Percentiles rank a stretch among this genome's conserved stretches.
These are phyloP conservation scores for Ophiosphaerella narmari DNA, from an alignment of 2,329 filamentous ascomycete genomes.

Conservation along the genomic window DNA sequence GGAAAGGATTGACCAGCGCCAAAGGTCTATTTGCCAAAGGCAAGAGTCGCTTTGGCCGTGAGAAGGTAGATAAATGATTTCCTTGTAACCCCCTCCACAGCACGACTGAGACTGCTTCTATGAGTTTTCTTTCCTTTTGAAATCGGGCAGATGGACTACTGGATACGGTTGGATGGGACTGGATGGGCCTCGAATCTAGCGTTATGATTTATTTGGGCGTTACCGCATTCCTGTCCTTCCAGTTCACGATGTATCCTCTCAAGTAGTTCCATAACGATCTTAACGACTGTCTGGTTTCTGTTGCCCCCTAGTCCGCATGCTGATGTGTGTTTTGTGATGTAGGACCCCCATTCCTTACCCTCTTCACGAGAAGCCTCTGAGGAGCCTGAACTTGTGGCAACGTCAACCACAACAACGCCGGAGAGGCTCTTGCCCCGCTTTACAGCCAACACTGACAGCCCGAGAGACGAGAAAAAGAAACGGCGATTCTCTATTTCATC, in stretches of 20 bases:
- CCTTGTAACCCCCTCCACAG: slow-evolving; percentile 30
- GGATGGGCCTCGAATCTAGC: slow-evolving; percentile 19
- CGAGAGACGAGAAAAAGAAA: slow-evolving; percentile 32
- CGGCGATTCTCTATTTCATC: slow-evolving; percentile 40
- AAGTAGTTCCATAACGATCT: slow-evolving; percentile 33
- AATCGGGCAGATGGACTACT: slow-evolving; percentile 16
- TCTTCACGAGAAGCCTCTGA: slow-evolving; percentile 38
- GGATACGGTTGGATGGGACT: slow-evolving; percentile 13
- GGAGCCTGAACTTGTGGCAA: slow-evolving; percentile 33
- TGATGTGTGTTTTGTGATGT: slow-evolving; percentile 44
- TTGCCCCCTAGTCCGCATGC: slow-evolving; percentile 28
- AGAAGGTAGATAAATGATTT: slow-evolving; percentile 86
- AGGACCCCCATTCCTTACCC: slow-evolving; percentile 27
- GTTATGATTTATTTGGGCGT: slow-evolving; percentile 23
- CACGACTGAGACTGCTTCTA: slow-evolving; percentile 15
- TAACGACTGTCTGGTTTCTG: slow-evolving; percentile 28
- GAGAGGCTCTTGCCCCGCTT: slow-evolving; percentile 8
- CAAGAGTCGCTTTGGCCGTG: slow-evolving; percentile 76
- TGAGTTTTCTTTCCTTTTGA: slow-evolving; percentile 7
- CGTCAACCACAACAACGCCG: slow-evolving; percentile 10
- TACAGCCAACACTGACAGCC: slow-evolving; percentile 12
- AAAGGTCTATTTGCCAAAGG: slow-evolving; percentile 92
- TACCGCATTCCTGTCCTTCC: slow-evolving; percentile 21
- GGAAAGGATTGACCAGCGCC: slow-evolving; percentile 76
- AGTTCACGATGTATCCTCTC: slow-evolving; percentile 22